Evolutionary conservation across 129 eudicot species (phyloP), one percentile per base, ranked within the genome.

Genomic region (Calendula officinalis): DNA sequence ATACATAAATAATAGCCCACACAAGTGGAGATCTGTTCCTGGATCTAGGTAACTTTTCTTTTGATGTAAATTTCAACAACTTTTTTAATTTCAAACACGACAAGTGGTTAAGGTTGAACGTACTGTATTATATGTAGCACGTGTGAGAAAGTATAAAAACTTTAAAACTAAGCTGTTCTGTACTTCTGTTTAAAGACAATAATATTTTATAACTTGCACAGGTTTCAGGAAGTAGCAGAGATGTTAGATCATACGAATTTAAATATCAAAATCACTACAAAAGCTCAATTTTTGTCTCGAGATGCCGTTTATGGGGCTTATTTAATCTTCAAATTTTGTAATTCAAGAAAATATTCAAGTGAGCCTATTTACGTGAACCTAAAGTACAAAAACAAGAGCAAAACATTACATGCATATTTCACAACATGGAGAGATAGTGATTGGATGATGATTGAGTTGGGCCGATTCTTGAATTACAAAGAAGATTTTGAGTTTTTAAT

Each of bases 381-480:
- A 3, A 51, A 27, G 36, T 51, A 51, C 57, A 22, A 3, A 51
- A 51, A 3, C 34, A 35, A n/a, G 34, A 8, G 3, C 12, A n/a
- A 51, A 51, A 51, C 36, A 8, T 51, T 7, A 6, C 14, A 51
- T 22, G 13, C 57, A 22, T 22, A 51, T 51, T 51, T 51, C 27
- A 35, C 57, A 51, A 51, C 57, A 51, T 22, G 57, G 34, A 51
- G 35, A 51, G 57, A 51, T n/a, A 9, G 27, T 2, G 7, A 51
- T 2, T 51, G 57, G 57, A 51, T 51, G 57, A 51, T 51, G 57
- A 4, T 51, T 51, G 57, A 51, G 36, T 16, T 51, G 57, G 8
- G 27, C 11, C 57, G 57, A 8, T 51, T 51, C 36, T 3, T 51
- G 5, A 51, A 22, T 51, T 35, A 7, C 3, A 8, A 8, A 4